Evolutionary conservation across 2,329 filamentous ascomycete genomes (phyloP), one percentile per base, ranked within the genome.

Genomic region (Scolecobasidium constrictum): DNA sequence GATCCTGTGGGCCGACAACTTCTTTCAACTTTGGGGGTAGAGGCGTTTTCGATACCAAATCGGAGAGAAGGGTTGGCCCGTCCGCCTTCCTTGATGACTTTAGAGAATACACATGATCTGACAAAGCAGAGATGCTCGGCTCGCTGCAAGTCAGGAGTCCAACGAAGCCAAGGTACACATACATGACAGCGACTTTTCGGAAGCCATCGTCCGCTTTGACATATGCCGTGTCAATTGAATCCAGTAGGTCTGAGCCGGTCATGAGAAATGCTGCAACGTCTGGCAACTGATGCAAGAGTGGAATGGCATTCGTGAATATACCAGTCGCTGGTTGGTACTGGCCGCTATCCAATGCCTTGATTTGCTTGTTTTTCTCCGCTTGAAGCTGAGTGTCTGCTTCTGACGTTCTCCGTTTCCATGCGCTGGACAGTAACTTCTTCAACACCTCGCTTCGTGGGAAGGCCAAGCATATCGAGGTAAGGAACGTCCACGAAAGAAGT

Each of bases 171-270:
- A 94, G 67, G 54, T 92, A 95, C 11, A 77, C 67, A 3, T 83
- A 81, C 1, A 82, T 77, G 37, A 88, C 71, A 21, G 94, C 72
- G 13, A 74, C 71, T 48, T 76, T 82, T 46, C 79, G 75, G 35
- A 87, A 70, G 15, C 56, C 50, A 17, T 74, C 72, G 44, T 79
- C 75, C 59, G 76, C 78, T 45, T 80, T 71, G 38, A 67, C 71
- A 59, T 81, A 88, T 47, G 78, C 78, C 39, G 66, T 65, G 28
- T 77, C 67, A 11, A 94, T 69, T 1, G 82, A 77, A 57, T 95
- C 90, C 16, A 94, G 62, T 52, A 92, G 90, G 61, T 95, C 90
- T 40, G 83, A 87, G 1, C 90, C 90, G 0, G 83, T 83, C 51
- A 94, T 74, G 52, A 94, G 80, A 50, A 84, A 68, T 5, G 65